Percentiles rank a stretch among this genome's conserved stretches.
Evolutionary conservation across 1,284 basidiomycete species (phyloP).

Genomic region (Ustilago crameri): DNA sequence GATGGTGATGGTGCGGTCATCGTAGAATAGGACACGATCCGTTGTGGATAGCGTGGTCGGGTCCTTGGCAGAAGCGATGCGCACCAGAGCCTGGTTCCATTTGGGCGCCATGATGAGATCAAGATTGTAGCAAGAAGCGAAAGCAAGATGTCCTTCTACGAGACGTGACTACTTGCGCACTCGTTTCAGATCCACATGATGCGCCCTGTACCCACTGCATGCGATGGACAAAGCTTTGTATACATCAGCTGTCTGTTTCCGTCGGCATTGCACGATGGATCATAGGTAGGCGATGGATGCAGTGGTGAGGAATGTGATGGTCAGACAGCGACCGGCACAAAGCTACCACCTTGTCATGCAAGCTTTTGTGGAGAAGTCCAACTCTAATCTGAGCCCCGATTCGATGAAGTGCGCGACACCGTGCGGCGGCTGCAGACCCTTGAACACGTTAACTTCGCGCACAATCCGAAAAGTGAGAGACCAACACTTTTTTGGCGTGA

Average conservation of each 20-base stretch:
- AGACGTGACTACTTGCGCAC: no score
- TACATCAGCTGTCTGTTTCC: no score
- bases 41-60: constrained; percentile 17
- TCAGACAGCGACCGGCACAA: no score
- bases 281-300: no score
- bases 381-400: background rate
- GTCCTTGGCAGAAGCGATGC: constrained; percentile 37
- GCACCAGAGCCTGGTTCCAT: constrained; percentile 40
- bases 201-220: background rate
- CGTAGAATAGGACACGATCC: constrained; percentile 76
- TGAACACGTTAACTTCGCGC: no score
- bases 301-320: no score
- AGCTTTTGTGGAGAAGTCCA: background rate
- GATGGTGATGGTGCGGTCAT: constrained; percentile 76
- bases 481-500: background rate
- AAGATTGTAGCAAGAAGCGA: no score
- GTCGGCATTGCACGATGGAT: no score
- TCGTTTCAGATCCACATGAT: no score
- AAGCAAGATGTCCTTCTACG: no score
- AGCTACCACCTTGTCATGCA: background rate
- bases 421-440: no score
- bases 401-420: no score
- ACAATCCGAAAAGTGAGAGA: background rate
- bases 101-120: constrained; percentile 8
- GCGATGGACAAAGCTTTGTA: background rate